Percentiles rank a stretch among this genome's conserved stretches.
Evolutionary conservation across 176 grass and related monocot genomes (phyloP).

Genomic region (Cocos nucifera): DNA sequence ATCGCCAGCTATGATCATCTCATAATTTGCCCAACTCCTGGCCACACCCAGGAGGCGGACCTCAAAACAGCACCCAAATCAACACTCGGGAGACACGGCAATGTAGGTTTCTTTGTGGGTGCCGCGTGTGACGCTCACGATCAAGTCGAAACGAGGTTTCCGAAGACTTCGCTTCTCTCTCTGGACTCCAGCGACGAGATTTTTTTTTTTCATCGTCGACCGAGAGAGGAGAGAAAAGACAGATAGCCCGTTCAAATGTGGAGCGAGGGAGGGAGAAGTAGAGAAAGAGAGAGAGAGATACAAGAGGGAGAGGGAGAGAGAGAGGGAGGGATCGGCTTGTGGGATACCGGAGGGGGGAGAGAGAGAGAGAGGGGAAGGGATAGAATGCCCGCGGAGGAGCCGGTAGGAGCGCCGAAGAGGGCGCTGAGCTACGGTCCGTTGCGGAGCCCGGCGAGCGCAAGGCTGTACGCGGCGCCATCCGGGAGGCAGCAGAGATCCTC

Average conservation of each 20-base stretch:
- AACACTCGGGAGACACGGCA: too few species aligned
- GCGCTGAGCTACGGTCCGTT: conserved; percentile 29
- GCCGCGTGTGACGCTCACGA: too few species aligned
- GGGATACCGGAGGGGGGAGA: neutral
- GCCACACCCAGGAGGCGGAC: accelerated
- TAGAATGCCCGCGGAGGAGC: conserved; percentile 50
- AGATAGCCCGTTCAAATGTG: conserved; percentile 4
- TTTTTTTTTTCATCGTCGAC: neutral
- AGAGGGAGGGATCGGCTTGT: neutral
- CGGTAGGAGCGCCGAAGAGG: conserved; percentile 31
- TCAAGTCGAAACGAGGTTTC: conserved; percentile 5
- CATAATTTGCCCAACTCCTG: too few species aligned
- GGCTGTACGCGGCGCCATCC: conserved; percentile 38
- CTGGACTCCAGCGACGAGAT: conserved; percentile 3
- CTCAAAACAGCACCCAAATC: too few species aligned
- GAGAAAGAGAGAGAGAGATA: too few species aligned
- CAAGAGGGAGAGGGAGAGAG: neutral
- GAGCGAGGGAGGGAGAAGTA: too few species aligned
- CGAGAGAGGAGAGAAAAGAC: conserved; percentile 6
- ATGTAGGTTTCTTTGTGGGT: too few species aligned
- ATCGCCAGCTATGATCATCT: too few species aligned
- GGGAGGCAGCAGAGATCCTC: conserved; percentile 14
- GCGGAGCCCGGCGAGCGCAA: conserved; percentile 25
- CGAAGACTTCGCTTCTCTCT: conserved; percentile 6
- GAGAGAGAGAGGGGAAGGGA: neutral